Evolutionary conservation across 139 green algal genomes (phyloP).

Genomic region (Chlamydomonas schloesseri): DNA sequence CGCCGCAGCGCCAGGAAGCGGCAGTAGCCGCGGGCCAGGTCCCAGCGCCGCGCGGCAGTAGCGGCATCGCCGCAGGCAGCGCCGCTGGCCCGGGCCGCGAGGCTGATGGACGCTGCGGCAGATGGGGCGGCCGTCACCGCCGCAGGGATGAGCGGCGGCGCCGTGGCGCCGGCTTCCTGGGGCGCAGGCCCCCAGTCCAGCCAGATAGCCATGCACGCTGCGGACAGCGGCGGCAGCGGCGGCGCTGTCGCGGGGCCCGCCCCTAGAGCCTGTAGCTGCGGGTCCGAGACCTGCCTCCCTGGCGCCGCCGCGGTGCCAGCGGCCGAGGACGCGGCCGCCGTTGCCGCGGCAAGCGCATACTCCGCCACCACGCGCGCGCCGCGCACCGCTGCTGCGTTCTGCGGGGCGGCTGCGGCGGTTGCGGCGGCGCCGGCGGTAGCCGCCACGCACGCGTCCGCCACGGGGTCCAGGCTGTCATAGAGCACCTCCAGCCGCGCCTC

Average conservation of each 20-base stretch:
- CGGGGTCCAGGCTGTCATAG: conserved; percentile 12
- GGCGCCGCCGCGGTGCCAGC: no score
- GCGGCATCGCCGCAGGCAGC: not conserved
- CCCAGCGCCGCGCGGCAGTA: not conserved
- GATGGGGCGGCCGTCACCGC: no score
- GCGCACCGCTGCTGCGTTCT: not conserved
- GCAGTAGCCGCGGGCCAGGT: conserved; percentile 16
- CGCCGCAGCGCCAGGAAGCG: not conserved
- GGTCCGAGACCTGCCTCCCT: no score
- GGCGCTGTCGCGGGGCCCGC: not conserved
- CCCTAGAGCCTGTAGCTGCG: no score
- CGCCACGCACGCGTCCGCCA: not conserved
- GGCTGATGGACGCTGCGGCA: no score
- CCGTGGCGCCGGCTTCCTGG: not conserved
- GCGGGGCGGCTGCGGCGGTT: no score
- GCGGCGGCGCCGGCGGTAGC: no score
- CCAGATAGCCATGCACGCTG: conserved; percentile 11
- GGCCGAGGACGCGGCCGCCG: not conserved
- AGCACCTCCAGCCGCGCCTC: conserved; percentile 2
- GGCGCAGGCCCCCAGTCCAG: conserved; percentile 6
- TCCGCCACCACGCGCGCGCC: conserved; percentile 11
- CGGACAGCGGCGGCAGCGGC: not conserved
- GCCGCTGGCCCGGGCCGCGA: no score
- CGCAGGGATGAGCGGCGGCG: not conserved
- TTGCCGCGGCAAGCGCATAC: not conserved